Conservation (phyloP, 2,329 filamentous ascomycete genomes). For the Exutisphaerella laricina region DNA sequence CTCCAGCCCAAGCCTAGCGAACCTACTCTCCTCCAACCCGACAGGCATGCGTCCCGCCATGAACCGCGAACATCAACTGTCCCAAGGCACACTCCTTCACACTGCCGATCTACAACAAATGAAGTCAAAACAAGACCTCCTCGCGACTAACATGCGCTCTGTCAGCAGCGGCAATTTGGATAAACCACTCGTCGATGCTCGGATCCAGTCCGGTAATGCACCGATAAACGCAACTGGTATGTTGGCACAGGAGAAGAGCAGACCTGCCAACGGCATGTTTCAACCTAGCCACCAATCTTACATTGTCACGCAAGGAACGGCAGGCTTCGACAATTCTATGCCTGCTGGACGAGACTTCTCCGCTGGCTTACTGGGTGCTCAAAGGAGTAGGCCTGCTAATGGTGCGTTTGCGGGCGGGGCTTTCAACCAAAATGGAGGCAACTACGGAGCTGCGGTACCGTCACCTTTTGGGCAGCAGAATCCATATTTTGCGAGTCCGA, state of each 20-base stretch:
- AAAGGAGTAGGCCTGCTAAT: slow-evolving; percentile 22
- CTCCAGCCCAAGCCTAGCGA: slow-evolving; percentile 49
- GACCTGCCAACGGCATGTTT: slow-evolving; percentile 32
- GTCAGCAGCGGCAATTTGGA: slow-evolving; percentile 22
- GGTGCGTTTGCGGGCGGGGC: slow-evolving; percentile 31
- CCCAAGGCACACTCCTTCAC: slow-evolving; percentile 38
- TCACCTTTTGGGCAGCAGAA: slow-evolving; percentile 14
- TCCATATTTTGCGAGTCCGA: slow-evolving; percentile 27
- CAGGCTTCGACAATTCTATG: not conserved
- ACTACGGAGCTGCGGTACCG: slow-evolving; percentile 11
- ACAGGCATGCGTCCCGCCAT: slow-evolving; percentile 15
- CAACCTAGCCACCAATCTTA: not conserved
- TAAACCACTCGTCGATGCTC: slow-evolving; percentile 20
- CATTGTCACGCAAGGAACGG: not conserved
- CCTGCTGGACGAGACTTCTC: slow-evolving; percentile 10
- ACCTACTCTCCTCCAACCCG: slow-evolving; percentile 50
- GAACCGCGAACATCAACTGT: slow-evolving; percentile 18
- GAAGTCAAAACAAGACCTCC: slow-evolving; percentile 33
- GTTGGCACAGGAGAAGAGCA: slow-evolving; percentile 14
- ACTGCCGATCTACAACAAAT: slow-evolving; percentile 29
- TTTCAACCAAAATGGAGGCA: slow-evolving; percentile 16
- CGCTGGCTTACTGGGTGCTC: slow-evolving; percentile 23
- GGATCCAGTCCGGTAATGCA: slow-evolving; percentile 30
- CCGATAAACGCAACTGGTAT: slow-evolving; percentile 25
- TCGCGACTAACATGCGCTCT: slow-evolving; percentile 32